Base-by-base conservation (phyloP, 345 rosid species). In the Gynandropsis gynandra region DNA sequence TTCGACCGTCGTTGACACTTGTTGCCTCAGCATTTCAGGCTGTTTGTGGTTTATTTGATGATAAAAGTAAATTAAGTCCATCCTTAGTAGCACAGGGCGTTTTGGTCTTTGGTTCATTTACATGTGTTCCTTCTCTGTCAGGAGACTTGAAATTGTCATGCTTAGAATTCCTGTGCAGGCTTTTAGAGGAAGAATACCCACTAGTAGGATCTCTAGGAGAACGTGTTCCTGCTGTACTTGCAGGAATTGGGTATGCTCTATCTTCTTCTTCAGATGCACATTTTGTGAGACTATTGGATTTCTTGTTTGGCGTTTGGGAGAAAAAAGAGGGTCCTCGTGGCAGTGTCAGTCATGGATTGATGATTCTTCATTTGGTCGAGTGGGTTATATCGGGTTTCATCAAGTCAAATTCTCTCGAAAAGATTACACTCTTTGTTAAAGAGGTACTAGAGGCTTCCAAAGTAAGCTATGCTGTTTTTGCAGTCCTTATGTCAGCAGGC, bases 331-430 rank as follows among this genome's bases (percentile, higher is more conserved):
- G 82, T 36, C 82, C 77, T 38, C 50, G 32, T 57, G 71, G 69
- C 42, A 69, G 44, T 58, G 70, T 82, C 58, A 57, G 75, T 50
- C 50, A 71, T 50, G 98, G 93, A 21, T 73, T 87, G 50, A 79
- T 85, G 86, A 66, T 87, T 70, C 65, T 92, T 71, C 95, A 87
- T 75, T 71, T 78, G 76, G 58, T 83, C 32, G 98, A 87, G 58
- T 82, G 98, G 98, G 71, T 80, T 54, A 58, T 82, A 16, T 80
- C 80, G 41, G 75, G 85, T 64, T 74, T 71, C 49, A 61, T 82
- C 67, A 74, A 72, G 54, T 69, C 76, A 50, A 62, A 14, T 47
- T 58, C 77, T 58, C 39, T 65, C 0, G 72, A 62, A 36, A 79
- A 78, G 70, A 67, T 84, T 56, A 65, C 59, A 45, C 58, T 58